Base-by-base conservation (phyloP, 768 basidiomycete species). In the Chalciporus piperatus region DNA sequence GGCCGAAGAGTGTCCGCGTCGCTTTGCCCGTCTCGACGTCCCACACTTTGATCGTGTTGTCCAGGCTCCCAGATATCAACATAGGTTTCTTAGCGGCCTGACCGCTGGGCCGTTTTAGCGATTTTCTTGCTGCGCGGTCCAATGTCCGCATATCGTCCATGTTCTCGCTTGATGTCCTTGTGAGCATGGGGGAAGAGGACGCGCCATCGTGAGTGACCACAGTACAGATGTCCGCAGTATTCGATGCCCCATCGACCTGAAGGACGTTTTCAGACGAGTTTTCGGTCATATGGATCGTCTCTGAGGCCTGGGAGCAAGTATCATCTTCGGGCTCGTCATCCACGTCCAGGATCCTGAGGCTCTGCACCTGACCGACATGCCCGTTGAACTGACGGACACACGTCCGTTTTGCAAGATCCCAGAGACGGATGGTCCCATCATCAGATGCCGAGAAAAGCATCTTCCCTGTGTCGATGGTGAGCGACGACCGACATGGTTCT, bases 371-470 rank as follows among this genome's bases (percentile, higher is more conserved):
- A 0, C 89, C 92, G 50, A 95, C 85, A 69, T 99, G 97, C 0
- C 94, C 97, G 20, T 75, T 77, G 66, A 97, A 90, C 54, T 85
- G 83, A 12, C 88, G 82, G 37, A 96, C 79, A 65, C 94, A 98
- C 3, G 84, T 80, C 42, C 91, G 80, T 19, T 74, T 73, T 23
- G 80, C 83, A 39, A 99, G 79, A 69, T 98, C 96, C 97, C 96
- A 99, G 6, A 99, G 80, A 52, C 85, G 86, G 68, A 98, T 92
- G 3, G 87, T 85, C 23, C 89, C 89, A 67, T 98, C 97, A 65
- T 98, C 97, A 8, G 92, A 94, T 3, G 92, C 92, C 8, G 94
- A 97, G 74, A 99, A 97, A 23, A 99, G 78, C 89, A 98, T 93
- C 73, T 97, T 95, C 46, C 93, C 92, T 14, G 83, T 78, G 50